Evolutionary conservation across 2,329 filamentous ascomycete species (phyloP), one percentile per base, ranked within the genome.

Genomic region (Fusarium torulosum): DNA sequence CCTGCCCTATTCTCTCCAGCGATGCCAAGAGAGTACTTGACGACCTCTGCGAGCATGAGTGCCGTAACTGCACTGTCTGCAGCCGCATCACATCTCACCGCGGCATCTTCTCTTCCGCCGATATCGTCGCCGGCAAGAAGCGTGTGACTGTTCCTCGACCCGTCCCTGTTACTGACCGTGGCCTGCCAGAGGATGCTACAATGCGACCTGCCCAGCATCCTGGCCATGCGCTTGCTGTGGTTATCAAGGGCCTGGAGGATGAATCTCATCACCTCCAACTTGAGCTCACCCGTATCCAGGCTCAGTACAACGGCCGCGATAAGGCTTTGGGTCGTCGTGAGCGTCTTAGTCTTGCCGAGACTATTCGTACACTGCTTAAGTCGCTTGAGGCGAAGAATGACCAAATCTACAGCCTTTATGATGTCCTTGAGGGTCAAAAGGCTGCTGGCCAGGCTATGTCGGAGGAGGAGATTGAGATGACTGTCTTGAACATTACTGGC

Each of bases 371-470:
- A 21, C 74, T 93, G 20, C 80, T 91, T 41, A 84, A 84, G 63
- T 84, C 86, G 52, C 86, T 93, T 23, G 90, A 94, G 72, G 84
- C 86, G 73, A 93, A 94, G 78, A 88, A 89, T 25, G 90, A 92
- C 63, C 91, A 94, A 77, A 89, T 97, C 41, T 96, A 97, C 79
- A 86, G 88, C 41, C 82, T 97, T 15, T 92, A 94, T 71, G 93
- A 97, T 76, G 92, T 96, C 2, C 83, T 96, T 1, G 92, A 95
- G 77, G 92, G 90, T 7, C 91, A 94, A 76, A 92, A 91, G 79
- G 83, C 83, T 33, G 84, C 84, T 4, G 88, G 88, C 0, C 85
- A 88, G 72, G 83, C 85, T 66, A 89, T 91, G 84, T 86, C 82
- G 1, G 84, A 87, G 68, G 85, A 87, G 20, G 85, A 89, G 71